A percentile compares a stretch with the other conserved stretches of the same genome.
phyloP scores from a whole-genome alignment of 2,329 filamentous ascomycete species.

The Curvularia hawaiiensis region DNA sequence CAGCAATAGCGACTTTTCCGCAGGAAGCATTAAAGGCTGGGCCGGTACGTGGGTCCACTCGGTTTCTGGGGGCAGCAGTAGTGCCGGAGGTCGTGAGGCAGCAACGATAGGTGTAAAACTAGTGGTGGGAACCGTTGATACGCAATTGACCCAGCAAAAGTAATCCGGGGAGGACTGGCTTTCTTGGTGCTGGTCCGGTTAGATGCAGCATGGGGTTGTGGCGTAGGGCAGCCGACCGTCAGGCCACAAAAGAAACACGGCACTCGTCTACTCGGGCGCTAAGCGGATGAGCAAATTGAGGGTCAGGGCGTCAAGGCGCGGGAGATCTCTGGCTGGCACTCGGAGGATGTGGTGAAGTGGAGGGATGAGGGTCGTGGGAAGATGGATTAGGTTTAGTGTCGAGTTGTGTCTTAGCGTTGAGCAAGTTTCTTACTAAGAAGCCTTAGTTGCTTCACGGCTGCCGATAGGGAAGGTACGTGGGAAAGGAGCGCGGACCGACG shows the following conservation, averaged over 20 bases:
- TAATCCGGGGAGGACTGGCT: not conserved
- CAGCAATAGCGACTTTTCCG: conserved; percentile 21
- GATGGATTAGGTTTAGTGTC: conserved; percentile 24
- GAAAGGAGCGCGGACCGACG: not conserved
- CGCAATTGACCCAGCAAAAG: conserved; percentile 9
- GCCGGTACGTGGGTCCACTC: conserved; percentile 10
- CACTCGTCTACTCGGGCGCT: conserved; percentile 15
- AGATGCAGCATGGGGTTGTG: conserved; percentile 15
- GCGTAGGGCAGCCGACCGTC: conserved; percentile 17
- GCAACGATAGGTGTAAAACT: conserved; percentile 4
- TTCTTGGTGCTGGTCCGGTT: not conserved
- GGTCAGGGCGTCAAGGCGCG: conserved; percentile 25
- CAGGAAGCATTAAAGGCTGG: conserved; percentile 14
- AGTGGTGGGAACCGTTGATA: conserved; percentile 4
- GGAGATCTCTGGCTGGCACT: conserved; percentile 26
- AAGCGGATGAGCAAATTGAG: conserved; percentile 20
- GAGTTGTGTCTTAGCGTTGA: conserved; percentile 21
- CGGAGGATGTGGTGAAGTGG: conserved; percentile 24
- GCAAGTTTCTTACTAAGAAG: conserved; percentile 29
- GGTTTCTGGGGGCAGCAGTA: conserved; percentile 11
- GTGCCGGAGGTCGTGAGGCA: conserved; percentile 11
- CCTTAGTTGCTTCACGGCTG: conserved; percentile 16
- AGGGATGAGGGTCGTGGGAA: conserved; percentile 21
- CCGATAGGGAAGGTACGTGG: conserved; percentile 6
- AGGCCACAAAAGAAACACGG: conserved; percentile 16